A percentile compares a stretch with the other conserved stretches of the same genome.
Evolutionary conservation across 2,329 filamentous ascomycete genomes (phyloP).

Genomic region (Clarireedia hainanense): DNA sequence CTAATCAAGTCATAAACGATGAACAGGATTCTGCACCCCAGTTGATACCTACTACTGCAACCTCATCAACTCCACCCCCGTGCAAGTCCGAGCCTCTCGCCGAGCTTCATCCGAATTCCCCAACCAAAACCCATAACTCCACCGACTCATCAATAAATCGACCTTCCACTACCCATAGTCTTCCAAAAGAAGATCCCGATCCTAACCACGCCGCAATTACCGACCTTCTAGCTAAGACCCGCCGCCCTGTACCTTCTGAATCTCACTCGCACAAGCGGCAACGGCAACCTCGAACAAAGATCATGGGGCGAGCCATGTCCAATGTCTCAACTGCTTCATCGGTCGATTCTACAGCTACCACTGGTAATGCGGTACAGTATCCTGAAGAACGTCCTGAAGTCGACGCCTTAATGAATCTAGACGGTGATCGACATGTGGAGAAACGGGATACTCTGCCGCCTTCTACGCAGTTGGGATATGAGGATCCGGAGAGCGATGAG

Average conservation of each 20-base stretch:
- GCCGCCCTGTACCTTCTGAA: slow-evolving; percentile 15
- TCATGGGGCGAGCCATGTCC: slow-evolving; percentile 51
- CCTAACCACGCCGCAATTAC: slow-evolving; percentile 21
- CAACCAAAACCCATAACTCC: neutral
- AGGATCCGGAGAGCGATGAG: slow-evolving; percentile 26
- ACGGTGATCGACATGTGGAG: neutral
- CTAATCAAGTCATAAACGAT: slow-evolving; percentile 8
- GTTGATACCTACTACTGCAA: neutral
- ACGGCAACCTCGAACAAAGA: slow-evolving; percentile 23
- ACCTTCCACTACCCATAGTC: neutral
- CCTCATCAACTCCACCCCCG: slow-evolving; percentile 9
- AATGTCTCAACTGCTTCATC: slow-evolving; percentile 43
- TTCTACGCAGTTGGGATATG: slow-evolving; percentile 26
- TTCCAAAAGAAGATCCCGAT: neutral
- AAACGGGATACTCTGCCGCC: neutral
- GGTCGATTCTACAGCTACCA: slow-evolving; percentile 32
- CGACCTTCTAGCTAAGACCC: slow-evolving; percentile 27
- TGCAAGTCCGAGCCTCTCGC: neutral
- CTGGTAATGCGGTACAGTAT: slow-evolving; percentile 23
- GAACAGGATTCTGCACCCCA: slow-evolving; percentile 4
- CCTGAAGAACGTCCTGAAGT: slow-evolving; percentile 12
- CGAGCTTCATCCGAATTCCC: slow-evolving; percentile 2
- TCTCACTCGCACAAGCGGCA: slow-evolving; percentile 22
- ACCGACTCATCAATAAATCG: neutral
- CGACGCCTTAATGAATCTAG: neutral